phyloP scores from a whole-genome alignment of 1,139 yeast species.

The Pichia cactophila region DNA sequence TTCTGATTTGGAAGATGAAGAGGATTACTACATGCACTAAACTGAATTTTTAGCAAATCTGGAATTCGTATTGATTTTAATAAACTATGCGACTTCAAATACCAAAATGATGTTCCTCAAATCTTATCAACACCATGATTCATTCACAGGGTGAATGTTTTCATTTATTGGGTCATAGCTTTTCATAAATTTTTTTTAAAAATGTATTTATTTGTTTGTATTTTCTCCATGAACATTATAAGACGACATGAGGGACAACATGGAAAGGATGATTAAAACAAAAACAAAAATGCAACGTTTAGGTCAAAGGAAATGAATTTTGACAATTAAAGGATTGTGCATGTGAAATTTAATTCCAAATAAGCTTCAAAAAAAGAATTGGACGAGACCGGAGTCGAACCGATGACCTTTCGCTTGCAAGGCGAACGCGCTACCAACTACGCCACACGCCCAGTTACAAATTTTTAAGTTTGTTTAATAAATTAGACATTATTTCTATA shows the following conservation, averaged over 20 bases:
- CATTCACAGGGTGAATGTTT: background rate
- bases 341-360: background rate
- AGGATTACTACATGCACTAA: conserved; percentile 12
- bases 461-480: background rate
- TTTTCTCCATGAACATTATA: background rate
- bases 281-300: too few species aligned
- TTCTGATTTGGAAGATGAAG: conserved; percentile 23
- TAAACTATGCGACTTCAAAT: too few species aligned
- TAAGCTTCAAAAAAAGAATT: conserved; percentile 24
- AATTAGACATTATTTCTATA: background rate
- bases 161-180: conserved; percentile 1
- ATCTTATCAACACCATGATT: background rate
- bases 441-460: conserved; percentile 72
- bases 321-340: background rate
- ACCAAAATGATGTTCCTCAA: too few species aligned
- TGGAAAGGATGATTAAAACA: too few species aligned
- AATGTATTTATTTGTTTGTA: background rate
- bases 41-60: background rate
- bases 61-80: too few species aligned
- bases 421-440: conserved; percentile 90
- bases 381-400: conserved; percentile 90
- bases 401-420: conserved; percentile 88
- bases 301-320: too few species aligned
- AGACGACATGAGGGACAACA: too few species aligned
- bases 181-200: background rate